Evolutionary conservation across 78 protist genomes (phyloP).

Genomic region (Polysphondylium violaceum): DNA sequence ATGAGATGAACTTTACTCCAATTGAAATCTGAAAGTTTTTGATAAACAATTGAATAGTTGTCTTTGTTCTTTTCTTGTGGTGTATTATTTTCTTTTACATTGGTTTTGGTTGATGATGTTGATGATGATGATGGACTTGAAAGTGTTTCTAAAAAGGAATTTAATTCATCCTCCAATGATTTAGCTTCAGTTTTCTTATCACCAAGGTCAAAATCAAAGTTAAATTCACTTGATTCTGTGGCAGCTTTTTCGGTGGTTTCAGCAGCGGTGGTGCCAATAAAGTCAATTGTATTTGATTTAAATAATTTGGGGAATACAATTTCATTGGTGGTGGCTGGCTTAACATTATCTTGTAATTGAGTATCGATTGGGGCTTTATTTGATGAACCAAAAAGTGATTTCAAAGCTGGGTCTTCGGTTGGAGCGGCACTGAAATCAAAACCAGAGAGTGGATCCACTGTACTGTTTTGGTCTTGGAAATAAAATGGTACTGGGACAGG

Average conservation of each 20-base stretch:
- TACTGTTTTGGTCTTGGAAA: too few relatives aligned
- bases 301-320: too few relatives aligned
- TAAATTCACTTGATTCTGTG: neutral
- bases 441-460: too few relatives aligned
- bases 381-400: too few relatives aligned
- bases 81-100: neutral
- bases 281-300: too few relatives aligned
- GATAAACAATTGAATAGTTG: neutral
- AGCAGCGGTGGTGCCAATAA: too few relatives aligned
- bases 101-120: neutral
- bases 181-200: neutral
- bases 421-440: too few relatives aligned
- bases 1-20: conserved; percentile 49
- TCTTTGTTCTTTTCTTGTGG: neutral
- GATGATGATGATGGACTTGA: neutral
- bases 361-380: too few relatives aligned
- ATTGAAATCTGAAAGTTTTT: conserved; percentile 36
- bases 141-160: too few relatives aligned
- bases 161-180: neutral
- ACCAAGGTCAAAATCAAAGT: neutral
- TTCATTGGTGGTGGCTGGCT: too few relatives aligned
- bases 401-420: too few relatives aligned
- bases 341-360: too few relatives aligned
- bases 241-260: neutral
- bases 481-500: conserved; percentile 15